A percentile compares a stretch with the other conserved stretches of the same genome.
Conservation (phyloP, 352 stramenopile species). For the Phytophthora palmivora region DNA sequence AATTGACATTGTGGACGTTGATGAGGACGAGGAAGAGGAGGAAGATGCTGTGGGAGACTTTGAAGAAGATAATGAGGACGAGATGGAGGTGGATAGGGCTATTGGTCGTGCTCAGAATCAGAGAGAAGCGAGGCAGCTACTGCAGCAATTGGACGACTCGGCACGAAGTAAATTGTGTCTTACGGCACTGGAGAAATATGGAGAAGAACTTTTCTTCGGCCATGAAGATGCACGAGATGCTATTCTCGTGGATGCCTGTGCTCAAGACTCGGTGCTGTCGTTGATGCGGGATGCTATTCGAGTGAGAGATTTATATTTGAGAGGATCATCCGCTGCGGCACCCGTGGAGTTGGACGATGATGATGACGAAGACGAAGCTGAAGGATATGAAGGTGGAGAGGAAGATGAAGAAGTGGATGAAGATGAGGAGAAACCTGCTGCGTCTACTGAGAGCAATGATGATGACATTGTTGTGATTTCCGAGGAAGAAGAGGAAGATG, state of each 20-base stretch:
- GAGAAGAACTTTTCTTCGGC: conserved; percentile 68
- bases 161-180: conserved; percentile 64
- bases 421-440: conserved; percentile 26
- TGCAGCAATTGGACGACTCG: conserved; percentile 62
- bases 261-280: conserved; percentile 59
- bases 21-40: conserved; percentile 39
- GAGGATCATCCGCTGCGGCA: conserved; percentile 54
- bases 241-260: conserved; percentile 69
- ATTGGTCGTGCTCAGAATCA: conserved; percentile 58
- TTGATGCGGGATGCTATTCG: conserved; percentile 66
- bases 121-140: conserved; percentile 51
- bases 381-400: conserved; percentile 39
- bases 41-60: conserved; percentile 25
- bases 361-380: conserved; percentile 44
- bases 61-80: conserved; percentile 48
- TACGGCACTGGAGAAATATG: conserved; percentile 71
- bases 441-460: conserved; percentile 30
- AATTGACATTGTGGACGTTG: conserved; percentile 50
- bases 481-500: conserved; percentile 49
- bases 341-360: conserved; percentile 72
- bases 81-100: conserved; percentile 35
- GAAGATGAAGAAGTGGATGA: conserved; percentile 39
- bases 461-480: conserved; percentile 64
- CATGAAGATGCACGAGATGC: conserved; percentile 66
- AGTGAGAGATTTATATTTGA: conserved; percentile 51